Percentiles rank a stretch among this genome's conserved stretches.
Evolutionary conservation across 2,329 filamentous ascomycete genomes (phyloP).

Genomic region (Diaporthe citri): DNA sequence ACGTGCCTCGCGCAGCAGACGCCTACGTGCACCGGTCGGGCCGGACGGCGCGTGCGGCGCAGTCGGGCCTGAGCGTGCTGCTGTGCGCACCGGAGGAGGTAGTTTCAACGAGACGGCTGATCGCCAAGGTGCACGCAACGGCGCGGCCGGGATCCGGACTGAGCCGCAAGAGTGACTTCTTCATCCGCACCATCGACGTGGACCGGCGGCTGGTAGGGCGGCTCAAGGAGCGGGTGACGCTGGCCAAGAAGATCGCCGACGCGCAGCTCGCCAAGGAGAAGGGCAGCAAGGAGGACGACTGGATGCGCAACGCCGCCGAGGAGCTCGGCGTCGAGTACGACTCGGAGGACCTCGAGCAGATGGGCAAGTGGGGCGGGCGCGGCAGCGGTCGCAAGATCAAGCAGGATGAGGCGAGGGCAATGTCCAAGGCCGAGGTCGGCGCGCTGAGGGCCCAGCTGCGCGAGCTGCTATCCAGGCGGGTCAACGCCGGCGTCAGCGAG

Average conservation of each 20-base stretch:
- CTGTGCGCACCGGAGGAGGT: constrained; percentile 95
- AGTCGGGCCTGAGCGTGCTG: constrained; percentile 83
- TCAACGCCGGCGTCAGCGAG: constrained; percentile 91
- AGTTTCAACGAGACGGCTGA: constrained; percentile 82
- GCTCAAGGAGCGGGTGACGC: constrained; percentile 80
- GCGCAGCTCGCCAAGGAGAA: constrained; percentile 88
- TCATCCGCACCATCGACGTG: constrained; percentile 85
- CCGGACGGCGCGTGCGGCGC: constrained; percentile 87
- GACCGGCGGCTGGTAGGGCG: constrained; percentile 83
- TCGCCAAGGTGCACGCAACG: constrained; percentile 86
- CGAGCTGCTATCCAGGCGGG: constrained; percentile 75
- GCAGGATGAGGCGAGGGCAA: constrained; percentile 75
- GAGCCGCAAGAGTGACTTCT: constrained; percentile 66
- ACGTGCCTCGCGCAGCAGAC: constrained; percentile 91
- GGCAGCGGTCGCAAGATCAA: constrained; percentile 81
- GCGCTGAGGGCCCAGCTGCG: constrained; percentile 79
- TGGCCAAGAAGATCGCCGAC: constrained; percentile 92
- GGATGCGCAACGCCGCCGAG: constrained; percentile 86
- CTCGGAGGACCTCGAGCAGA: constrained; percentile 82
- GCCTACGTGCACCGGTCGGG: constrained; percentile 96
- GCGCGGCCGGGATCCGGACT: constrained; percentile 54
- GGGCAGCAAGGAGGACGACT: constrained; percentile 84
- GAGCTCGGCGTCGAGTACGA: constrained; percentile 96
- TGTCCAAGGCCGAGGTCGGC: constrained; percentile 81
- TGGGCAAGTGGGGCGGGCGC: constrained; percentile 73